Conservation (phyloP, 306 rosid genomes). For the Lathyrus sativus region DNA sequence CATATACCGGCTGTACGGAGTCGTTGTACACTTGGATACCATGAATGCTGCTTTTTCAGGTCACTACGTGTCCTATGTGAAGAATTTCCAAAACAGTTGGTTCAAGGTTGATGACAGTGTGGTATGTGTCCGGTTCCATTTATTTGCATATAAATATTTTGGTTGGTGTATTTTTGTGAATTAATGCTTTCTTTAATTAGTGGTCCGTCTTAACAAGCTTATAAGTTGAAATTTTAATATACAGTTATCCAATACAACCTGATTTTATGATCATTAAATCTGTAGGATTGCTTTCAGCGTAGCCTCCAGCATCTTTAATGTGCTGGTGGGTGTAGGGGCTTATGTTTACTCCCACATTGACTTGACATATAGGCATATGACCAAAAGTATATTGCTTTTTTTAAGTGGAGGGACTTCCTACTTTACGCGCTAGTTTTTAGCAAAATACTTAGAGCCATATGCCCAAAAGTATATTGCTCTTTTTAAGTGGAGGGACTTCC, state of each 20-base stretch:
- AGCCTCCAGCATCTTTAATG: background rate
- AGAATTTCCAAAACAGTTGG: slow-evolving; percentile 81
- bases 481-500: background rate
- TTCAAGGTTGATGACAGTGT: slow-evolving; percentile 89
- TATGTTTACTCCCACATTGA: background rate
- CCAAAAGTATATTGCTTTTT: background rate
- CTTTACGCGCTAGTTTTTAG: no score
- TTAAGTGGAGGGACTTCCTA: no score
- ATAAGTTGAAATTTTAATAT: background rate
- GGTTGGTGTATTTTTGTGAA: slow-evolving; percentile 5
- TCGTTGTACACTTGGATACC: slow-evolving; percentile 80
- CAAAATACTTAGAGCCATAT: background rate
- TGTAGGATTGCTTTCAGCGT: background rate
- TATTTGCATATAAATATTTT: slow-evolving; percentile 18
- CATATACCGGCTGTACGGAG: slow-evolving; percentile 77
- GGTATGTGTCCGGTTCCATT: slow-evolving; percentile 51
- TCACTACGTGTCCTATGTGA: slow-evolving; percentile 91
- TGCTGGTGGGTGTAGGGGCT: background rate
- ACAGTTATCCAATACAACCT: background rate
- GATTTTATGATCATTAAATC: slow-evolving; percentile 4
- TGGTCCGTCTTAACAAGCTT: slow-evolving; percentile 15
- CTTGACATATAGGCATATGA: background rate
- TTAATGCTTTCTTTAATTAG: slow-evolving; percentile 17
- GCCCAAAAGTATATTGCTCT: background rate
- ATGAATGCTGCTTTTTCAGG: slow-evolving; percentile 88